Evolutionary conservation across 768 basidiomycete genomes (phyloP), one percentile per base, ranked within the genome.

Genomic region (Cystofilobasidium bisporidii): DNA sequence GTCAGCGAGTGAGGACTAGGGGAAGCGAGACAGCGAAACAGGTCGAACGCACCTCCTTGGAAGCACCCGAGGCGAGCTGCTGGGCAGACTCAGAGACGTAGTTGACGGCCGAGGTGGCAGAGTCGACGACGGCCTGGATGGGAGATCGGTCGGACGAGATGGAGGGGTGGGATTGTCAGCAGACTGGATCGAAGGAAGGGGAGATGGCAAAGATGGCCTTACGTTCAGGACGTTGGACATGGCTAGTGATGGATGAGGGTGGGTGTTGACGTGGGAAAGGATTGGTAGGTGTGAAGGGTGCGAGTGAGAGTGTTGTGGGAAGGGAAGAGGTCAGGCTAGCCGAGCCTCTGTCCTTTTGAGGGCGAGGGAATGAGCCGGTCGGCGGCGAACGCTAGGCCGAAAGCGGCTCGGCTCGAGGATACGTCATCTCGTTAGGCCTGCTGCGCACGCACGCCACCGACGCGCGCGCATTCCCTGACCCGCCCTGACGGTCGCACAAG

Each of bases 81-180:
- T 64, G 63, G 41, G 41, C 50, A 14, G 63, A 56, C 63, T 64
- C 63, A 2, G 55, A 43, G 55, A 64, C 63, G 63, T 64, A 64
- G 57, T 58, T 59, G 57, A 48, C 64, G 33, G 64, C 56, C 50
- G 33, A 26, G 30, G 56, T 43, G 55, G 53, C 43, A 50, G 64
- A 56, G 40, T 64, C 64, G 53, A 57, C 43, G 38, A 32, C 53
- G 53, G 53, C 53, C 53, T 56, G 47, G 5, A 20, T n/a, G n/a
- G n/a, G 48, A 24, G 48, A 14, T 24, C 22, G 53, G 20, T 5
- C 8, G 28, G 53, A 20, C n/a, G n/a, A 56, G 53, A n/a, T 1
- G 22, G n/a, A 10, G 47, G 24, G 47, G 47, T n/a, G 8, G n/a
- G 24, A 8, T 8, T 6, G 47, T 22, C 47, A 24, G 47, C 43